These are phyloP conservation scores for Graphilbum fragrans DNA, from an alignment of 2,329 filamentous ascomycete species.

Conservation along the genomic window DNA sequence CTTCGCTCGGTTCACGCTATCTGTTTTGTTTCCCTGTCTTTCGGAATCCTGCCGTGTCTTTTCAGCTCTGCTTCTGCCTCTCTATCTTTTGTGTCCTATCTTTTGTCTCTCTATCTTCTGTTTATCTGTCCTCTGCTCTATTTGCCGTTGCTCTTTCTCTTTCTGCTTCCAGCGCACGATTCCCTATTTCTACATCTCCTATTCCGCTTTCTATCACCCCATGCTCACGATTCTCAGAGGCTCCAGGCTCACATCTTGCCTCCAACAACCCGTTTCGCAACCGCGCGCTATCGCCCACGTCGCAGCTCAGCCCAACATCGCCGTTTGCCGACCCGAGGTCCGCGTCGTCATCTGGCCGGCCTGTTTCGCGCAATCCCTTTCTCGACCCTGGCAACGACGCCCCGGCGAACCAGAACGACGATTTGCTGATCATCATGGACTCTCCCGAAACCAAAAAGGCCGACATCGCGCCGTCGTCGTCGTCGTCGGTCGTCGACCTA, in stretches of 20 bases:
- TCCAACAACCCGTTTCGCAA: constrained; percentile 79
- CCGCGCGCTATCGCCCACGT: constrained; percentile 49
- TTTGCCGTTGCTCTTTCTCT: background rate
- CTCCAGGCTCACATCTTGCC: constrained; percentile 47
- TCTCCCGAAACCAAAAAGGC: constrained; percentile 32
- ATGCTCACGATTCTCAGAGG: background rate
- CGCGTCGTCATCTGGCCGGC: constrained; percentile 28
- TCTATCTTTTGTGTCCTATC: too few relatives aligned
- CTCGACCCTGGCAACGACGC: constrained; percentile 40
- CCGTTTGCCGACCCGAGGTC: constrained; percentile 44
- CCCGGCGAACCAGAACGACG: constrained; percentile 13
- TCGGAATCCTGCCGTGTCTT: too few relatives aligned
- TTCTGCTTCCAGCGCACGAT: background rate
- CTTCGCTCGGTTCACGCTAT: too few relatives aligned
- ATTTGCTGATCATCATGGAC: constrained; percentile 32
- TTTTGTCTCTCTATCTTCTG: too few relatives aligned
- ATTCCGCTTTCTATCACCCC: background rate
- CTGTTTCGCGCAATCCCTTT: constrained; percentile 64
- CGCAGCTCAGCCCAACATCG: constrained; percentile 31
- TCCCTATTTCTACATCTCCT: background rate
- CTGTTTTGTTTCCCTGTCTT: too few relatives aligned
- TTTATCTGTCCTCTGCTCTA: too few relatives aligned
- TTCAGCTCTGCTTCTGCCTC: too few relatives aligned
- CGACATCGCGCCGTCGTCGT: constrained; percentile 38
- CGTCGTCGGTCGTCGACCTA: constrained; percentile 53